phyloP scores from a whole-genome alignment of 1,284 basidiomycete genomes.

The Rhodotorula sp. region DNA sequence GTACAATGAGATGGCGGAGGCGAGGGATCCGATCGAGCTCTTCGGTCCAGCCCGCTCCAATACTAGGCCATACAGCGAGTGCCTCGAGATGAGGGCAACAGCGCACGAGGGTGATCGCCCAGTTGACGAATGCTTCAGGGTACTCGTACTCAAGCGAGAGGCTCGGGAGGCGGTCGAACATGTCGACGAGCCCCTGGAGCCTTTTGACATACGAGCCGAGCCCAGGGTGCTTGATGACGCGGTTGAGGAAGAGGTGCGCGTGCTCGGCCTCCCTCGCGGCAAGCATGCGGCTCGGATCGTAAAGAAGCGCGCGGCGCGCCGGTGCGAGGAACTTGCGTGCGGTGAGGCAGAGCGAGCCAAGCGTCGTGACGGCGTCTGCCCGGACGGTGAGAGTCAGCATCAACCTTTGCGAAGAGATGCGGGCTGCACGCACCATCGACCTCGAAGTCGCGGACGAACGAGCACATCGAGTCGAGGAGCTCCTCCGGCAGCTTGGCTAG shows the following conservation, averaged over 20 bases:
- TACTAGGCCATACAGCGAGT: neutral
- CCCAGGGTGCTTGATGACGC: neutral
- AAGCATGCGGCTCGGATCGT: neutral
- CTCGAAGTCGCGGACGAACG: neutral
- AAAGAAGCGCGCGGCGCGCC: neutral
- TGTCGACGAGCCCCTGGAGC: neutral
- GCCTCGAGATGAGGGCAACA: neutral
- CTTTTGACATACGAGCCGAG: neutral
- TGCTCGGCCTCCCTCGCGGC: neutral
- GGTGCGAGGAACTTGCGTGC: neutral
- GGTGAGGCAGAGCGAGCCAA: neutral
- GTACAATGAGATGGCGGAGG: neutral
- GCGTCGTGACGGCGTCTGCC: neutral
- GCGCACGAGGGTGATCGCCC: neutral
- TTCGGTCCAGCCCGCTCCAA: neutral
- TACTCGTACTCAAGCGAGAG: neutral
- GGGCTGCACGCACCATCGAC: too few species aligned
- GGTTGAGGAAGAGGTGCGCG: too few species aligned
- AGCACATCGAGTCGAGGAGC: slow-evolving; percentile 7
- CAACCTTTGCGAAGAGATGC: fast-evolving
- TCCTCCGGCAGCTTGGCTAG: slow-evolving; percentile 2
- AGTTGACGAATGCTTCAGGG: neutral
- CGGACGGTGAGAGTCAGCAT: too few species aligned
- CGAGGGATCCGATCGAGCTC: neutral
- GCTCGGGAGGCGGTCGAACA: neutral